Evolutionary conservation across 805 yeast species (phyloP), one percentile per base, ranked within the genome.

Genomic region (Clavispora asparagi): DNA sequence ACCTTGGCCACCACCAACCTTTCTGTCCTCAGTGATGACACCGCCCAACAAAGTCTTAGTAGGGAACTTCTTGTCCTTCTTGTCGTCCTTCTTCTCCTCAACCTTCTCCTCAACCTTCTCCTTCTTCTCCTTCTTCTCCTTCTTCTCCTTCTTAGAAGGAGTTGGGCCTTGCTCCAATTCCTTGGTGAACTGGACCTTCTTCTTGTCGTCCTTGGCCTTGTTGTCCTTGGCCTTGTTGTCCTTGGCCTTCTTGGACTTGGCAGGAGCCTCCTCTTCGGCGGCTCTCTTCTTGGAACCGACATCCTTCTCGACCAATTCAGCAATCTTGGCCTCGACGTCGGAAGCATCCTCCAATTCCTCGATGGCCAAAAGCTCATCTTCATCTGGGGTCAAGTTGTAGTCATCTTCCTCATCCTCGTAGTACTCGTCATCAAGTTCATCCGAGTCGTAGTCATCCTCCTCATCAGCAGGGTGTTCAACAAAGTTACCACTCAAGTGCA

Each of bases 131-230:
- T 46, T 47, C 29, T 47, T 53, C 23, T 42, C 47, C 54, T 58
- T 53, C 42, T 45, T 46, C 35, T 59, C 60, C 56, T 61, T 55
- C 55, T 59, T 51, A 33, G 73, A 64, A 51, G 81, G 80, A 44
- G 92, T 83, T 66, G 97, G 97, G 51, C 97, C 97, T 76, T 89
- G 95, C 73, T 92, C 98, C 62, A 92, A 82, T 54, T 87, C 84
- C 69, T 89, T 82, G 70, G 87, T 79, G 78, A 92, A 94, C 67
- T 89, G 87, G 49, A 92, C 97, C 46, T 62, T 58, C 64, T 83
- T 81, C 72, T 84, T 83, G 53, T 83, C 89, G 26, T 50, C 49
- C 44, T 51, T 53, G 62, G 74, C 76, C 58, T 70, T 67, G n/a
- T n/a, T n/a, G n/a, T n/a, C n/a, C n/a, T n/a, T n/a, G n/a, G n/a